phyloP scores from a whole-genome alignment of 176 grass and related monocot species.

The Saccharum spontaneum region DNA sequence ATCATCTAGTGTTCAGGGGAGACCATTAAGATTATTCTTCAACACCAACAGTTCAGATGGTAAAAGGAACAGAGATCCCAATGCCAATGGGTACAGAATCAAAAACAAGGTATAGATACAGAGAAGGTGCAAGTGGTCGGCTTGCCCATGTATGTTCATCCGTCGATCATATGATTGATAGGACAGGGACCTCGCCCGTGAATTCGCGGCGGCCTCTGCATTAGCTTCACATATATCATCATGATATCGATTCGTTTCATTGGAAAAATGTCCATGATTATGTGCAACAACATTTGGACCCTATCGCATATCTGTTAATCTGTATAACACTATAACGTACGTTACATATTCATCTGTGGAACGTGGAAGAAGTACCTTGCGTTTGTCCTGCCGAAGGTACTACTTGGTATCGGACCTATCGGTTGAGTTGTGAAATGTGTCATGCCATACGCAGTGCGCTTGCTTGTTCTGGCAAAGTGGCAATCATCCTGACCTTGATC shows the following conservation, averaged over 20 bases:
- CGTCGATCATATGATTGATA: constrained; percentile 30
- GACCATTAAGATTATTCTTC: constrained; percentile 36
- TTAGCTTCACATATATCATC: constrained; percentile 11
- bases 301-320: neutral
- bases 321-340: neutral
- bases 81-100: constrained; percentile 1
- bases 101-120: constrained; percentile 46
- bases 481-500: too few relatives aligned
- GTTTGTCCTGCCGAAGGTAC: neutral
- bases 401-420: neutral
- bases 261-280: neutral
- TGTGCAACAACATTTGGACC: constrained; percentile 25
- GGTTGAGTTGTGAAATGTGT: neutral
- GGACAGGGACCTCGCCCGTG: constrained; percentile 7
- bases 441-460: neutral
- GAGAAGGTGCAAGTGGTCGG: constrained; percentile 52
- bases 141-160: constrained; percentile 38
- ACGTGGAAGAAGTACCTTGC: neutral
- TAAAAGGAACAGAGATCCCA: neutral
- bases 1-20: constrained; percentile 70
- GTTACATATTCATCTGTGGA: constrained; percentile 24
- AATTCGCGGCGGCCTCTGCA: constrained; percentile 7
- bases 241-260: constrained; percentile 30
- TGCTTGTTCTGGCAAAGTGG: neutral
- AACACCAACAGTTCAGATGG: neutral